A percentile compares a stretch with the other conserved stretches of the same genome.
Evolutionary conservation across 2,329 filamentous ascomycete species (phyloP).

Genomic region (Aspergillus novoparasiticus): DNA sequence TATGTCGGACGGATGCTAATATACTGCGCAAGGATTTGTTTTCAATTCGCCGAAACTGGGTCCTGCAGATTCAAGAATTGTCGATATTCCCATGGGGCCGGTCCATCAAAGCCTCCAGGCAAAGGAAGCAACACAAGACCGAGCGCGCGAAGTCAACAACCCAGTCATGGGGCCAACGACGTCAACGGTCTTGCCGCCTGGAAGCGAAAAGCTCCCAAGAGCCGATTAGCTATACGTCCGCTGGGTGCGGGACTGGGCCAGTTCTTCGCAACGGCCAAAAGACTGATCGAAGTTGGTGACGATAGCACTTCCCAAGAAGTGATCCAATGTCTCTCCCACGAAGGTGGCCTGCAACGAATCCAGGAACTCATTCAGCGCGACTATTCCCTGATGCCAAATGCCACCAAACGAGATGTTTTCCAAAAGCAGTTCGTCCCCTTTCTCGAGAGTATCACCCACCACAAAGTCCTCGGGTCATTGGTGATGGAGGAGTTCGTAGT

Average conservation of each 20-base stretch:
- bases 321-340: constrained; percentile 30
- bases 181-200: constrained; percentile 8
- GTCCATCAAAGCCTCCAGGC: neutral
- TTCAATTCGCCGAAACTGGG: neutral
- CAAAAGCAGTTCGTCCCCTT: constrained; percentile 42
- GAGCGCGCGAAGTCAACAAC: neutral
- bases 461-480: constrained; percentile 44
- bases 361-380: constrained; percentile 25
- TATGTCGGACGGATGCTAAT: neutral
- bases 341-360: constrained; percentile 33
- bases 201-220: constrained; percentile 7
- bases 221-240: neutral
- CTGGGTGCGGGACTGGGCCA: constrained; percentile 4
- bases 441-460: constrained; percentile 44
- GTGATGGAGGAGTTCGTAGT: constrained; percentile 46
- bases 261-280: constrained; percentile 30
- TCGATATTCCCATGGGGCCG: neutral
- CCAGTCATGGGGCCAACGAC: neutral
- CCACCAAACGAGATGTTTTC: constrained; percentile 21
- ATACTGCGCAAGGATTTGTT: neutral
- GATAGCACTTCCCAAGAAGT: constrained; percentile 29
- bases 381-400: neutral
- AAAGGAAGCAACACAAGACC: neutral
- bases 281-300: constrained; percentile 26
- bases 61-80: neutral